A percentile compares a stretch with the other conserved stretches of the same genome.
phyloP scores from a whole-genome alignment of 1,139 yeast species.

The Pichia inconspicua region DNA sequence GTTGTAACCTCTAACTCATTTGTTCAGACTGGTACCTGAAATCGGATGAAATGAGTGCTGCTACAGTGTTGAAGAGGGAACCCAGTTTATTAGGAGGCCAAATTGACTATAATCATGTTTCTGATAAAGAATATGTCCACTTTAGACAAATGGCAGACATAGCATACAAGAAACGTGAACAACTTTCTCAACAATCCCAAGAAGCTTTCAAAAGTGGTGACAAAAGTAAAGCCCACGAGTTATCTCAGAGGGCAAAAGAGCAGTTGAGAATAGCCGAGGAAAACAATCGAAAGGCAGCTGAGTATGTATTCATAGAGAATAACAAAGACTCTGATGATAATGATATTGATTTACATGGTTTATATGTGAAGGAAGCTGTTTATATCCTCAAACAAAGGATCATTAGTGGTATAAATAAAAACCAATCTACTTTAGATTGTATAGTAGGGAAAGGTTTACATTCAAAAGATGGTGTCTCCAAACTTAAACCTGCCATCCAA shows the following conservation, averaged over 20 bases:
- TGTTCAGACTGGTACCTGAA: too few relatives aligned
- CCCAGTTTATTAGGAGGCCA: neutral
- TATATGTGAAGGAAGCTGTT: conserved; percentile 82
- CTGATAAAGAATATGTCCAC: conserved; percentile 55
- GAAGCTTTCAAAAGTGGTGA: conserved; percentile 70
- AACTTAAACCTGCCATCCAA: conserved; percentile 84
- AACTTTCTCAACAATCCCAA: conserved; percentile 63
- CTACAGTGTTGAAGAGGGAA: conserved; percentile 1
- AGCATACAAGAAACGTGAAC: conserved; percentile 50
- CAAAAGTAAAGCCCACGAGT: conserved; percentile 59
- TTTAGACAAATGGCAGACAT: conserved; percentile 63
- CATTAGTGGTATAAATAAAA: conserved; percentile 51
- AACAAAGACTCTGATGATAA: conserved; percentile 76
- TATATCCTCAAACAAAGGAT: conserved; percentile 68
- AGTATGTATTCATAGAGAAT: conserved; percentile 80
- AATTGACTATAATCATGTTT: conserved; percentile 64
- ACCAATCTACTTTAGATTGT: conserved; percentile 50
- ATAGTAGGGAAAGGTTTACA: conserved; percentile 96
- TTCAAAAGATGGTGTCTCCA: conserved; percentile 74
- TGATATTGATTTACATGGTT: conserved; percentile 91
- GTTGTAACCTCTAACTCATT: too few relatives aligned
- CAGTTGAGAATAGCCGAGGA: conserved; percentile 56
- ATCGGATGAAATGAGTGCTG: neutral
- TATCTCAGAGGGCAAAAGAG: conserved; percentile 62
- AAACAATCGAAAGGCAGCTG: conserved; percentile 76